These are phyloP conservation scores for Deinandra increscens DNA, from an alignment of 129 eudicot genomes.

Conservation along the genomic window DNA sequence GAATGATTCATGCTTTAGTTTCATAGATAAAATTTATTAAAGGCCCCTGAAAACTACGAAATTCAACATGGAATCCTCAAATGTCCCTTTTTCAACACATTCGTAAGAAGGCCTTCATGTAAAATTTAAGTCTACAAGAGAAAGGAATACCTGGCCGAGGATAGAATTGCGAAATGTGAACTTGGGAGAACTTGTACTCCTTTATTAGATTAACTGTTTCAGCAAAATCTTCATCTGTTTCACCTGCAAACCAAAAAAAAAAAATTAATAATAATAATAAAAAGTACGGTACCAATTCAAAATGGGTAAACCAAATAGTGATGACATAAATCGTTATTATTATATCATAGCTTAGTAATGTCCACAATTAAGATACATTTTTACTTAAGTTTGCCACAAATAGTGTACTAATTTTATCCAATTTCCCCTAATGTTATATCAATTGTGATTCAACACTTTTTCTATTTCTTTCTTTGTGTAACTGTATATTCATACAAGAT, in stretches of 20 bases:
- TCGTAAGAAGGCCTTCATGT: neutral
- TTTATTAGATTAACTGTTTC: constrained; percentile 72
- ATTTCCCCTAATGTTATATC: neutral
- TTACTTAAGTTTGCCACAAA: neutral
- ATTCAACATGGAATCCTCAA: neutral
- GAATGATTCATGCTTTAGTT: too few species aligned
- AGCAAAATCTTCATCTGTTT: constrained; percentile 91
- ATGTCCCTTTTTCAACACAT: neutral
- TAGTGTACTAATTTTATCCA: neutral
- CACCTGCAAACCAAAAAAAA: constrained; percentile 53
- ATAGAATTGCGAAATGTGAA: constrained; percentile 97
- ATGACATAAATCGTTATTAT: neutral
- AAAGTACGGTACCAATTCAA: neutral
- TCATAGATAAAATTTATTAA: too few species aligned
- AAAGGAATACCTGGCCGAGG: constrained; percentile 85
- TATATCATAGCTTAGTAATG: neutral
- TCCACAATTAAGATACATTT: neutral
- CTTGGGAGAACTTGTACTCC: constrained; percentile 96
- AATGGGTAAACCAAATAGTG: neutral
- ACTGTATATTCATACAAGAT: neutral
- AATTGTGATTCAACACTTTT: neutral
- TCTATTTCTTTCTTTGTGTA: neutral
- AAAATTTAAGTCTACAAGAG: neutral
- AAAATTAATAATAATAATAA: too few species aligned
- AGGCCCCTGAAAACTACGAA: neutral